Evolutionary conservation across 805 yeast species (phyloP).

Genomic region (Schizosaccharomyces osmophilus): DNA sequence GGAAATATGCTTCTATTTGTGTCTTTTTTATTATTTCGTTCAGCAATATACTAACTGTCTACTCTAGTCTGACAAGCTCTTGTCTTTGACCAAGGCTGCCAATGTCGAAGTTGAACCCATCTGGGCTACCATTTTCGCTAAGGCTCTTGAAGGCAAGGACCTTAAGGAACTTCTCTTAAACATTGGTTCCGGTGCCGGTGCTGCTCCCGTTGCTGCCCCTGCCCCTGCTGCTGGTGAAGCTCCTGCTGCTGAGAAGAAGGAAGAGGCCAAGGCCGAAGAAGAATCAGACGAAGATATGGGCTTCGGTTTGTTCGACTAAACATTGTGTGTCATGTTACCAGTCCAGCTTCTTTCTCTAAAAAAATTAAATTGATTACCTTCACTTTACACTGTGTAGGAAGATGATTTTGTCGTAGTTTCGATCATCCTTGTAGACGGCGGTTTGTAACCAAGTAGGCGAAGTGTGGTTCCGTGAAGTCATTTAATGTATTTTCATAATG

Average conservation of each 20-base stretch:
- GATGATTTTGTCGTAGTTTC: too few relatives aligned
- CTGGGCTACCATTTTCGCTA: slow-evolving; percentile 76
- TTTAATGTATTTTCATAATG: too few relatives aligned
- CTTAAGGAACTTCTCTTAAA: slow-evolving; percentile 54
- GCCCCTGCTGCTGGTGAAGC: slow-evolving; percentile 15
- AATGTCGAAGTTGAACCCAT: slow-evolving; percentile 55
- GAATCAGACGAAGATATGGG: slow-evolving; percentile 9
- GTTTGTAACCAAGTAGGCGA: too few relatives aligned
- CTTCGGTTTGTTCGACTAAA: slow-evolving; percentile 45
- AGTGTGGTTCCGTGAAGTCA: too few relatives aligned
- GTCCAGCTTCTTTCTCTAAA: neutral
- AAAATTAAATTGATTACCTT: neutral
- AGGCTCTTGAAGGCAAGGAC: slow-evolving; percentile 68
- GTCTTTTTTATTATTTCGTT: neutral
- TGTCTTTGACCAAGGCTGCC: slow-evolving; percentile 57
- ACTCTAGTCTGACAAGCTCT: slow-evolving; percentile 52
- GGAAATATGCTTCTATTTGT: neutral
- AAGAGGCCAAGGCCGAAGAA: slow-evolving; percentile 12
- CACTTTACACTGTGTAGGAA: neutral
- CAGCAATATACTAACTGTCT: neutral
- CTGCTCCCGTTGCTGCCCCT: slow-evolving; percentile 26
- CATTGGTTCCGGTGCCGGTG: slow-evolving; percentile 47
- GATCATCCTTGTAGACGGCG: too few relatives aligned
- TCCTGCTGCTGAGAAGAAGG: slow-evolving; percentile 10
- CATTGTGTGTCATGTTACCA: too few relatives aligned